Percentiles rank a stretch among this genome's conserved stretches.
These are phyloP conservation scores for Craterostigma plantagineum DNA, from an alignment of 257 asterid species.

Conservation along the genomic window DNA sequence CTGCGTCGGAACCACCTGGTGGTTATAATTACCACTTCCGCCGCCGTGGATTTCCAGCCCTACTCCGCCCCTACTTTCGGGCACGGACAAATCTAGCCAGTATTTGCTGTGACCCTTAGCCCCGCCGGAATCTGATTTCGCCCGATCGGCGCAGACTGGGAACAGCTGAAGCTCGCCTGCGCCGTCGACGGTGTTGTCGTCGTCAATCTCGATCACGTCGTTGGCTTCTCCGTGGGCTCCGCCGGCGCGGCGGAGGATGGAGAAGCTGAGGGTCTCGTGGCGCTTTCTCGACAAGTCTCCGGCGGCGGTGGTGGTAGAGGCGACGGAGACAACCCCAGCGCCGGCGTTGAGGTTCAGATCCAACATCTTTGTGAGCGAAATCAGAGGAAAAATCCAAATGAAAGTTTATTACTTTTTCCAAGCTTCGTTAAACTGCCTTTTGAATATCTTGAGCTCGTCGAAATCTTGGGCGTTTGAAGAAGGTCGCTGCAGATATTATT, in stretches of 20 bases:
- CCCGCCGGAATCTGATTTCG: slow-evolving; percentile 6
- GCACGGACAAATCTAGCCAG: slow-evolving; percentile 20
- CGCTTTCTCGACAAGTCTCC: slow-evolving; percentile 1
- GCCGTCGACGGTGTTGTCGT: slow-evolving; percentile 6
- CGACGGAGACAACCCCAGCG: no score
- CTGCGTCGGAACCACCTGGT: background rate
- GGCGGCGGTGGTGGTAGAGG: slow-evolving; percentile 11
- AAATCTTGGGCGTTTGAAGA: no score
- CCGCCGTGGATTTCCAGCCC: no score
- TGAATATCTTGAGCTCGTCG: no score
- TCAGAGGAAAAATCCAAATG: no score
- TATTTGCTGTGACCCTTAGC: slow-evolving; percentile 52
- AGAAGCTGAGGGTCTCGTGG: slow-evolving; percentile 14
- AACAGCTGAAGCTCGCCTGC: background rate
- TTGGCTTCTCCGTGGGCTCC: no score
- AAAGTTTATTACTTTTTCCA: no score
- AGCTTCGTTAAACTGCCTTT: no score
- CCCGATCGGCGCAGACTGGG: background rate
- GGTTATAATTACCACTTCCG: slow-evolving; percentile 4
- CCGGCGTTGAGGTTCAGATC: slow-evolving; percentile 38
- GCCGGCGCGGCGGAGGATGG: slow-evolving; percentile 32
- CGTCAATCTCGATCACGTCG: slow-evolving; percentile 6
- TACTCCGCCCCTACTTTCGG: background rate
- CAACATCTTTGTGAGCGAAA: slow-evolving; percentile 16
- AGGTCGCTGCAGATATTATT: no score